Evolutionary conservation across 345 rosid species (phyloP).

Genomic region (Salix caprea): DNA sequence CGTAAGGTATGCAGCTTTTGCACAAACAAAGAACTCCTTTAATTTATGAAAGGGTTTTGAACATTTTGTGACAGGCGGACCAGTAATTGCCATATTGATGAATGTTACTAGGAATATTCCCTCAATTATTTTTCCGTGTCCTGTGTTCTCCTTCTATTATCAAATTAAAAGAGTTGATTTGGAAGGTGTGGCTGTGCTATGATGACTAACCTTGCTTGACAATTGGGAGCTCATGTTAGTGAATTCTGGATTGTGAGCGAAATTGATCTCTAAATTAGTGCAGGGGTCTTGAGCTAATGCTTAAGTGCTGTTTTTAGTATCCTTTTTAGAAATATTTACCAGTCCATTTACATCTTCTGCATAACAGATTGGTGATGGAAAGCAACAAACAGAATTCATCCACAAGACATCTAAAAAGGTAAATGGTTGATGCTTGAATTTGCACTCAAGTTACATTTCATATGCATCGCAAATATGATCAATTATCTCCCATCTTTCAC

Average conservation of each 20-base stretch:
- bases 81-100: background rate
- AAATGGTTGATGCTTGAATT: conserved; percentile 11
- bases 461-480: background rate
- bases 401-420: conserved; percentile 85
- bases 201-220: background rate
- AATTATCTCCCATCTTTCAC: background rate
- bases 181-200: background rate
- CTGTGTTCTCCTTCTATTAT: background rate
- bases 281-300: background rate
- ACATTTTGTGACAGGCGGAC: background rate
- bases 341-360: conserved; percentile 13
- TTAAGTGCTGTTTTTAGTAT: background rate
- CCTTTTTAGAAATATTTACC: background rate
- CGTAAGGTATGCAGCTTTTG: conserved; percentile 46
- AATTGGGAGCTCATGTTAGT: background rate
- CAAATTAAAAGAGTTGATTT: background rate
- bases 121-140: background rate
- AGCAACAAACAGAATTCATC: conserved; percentile 54
- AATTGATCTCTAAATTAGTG: background rate
- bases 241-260: background rate
- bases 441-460: background rate
- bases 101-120: background rate
- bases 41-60: background rate
- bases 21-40: background rate
- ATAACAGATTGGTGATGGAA: conserved; percentile 55